Base-by-base conservation (phyloP, 495 filamentous ascomycete genomes). In the Saxophila tyrrhenica region DNA sequence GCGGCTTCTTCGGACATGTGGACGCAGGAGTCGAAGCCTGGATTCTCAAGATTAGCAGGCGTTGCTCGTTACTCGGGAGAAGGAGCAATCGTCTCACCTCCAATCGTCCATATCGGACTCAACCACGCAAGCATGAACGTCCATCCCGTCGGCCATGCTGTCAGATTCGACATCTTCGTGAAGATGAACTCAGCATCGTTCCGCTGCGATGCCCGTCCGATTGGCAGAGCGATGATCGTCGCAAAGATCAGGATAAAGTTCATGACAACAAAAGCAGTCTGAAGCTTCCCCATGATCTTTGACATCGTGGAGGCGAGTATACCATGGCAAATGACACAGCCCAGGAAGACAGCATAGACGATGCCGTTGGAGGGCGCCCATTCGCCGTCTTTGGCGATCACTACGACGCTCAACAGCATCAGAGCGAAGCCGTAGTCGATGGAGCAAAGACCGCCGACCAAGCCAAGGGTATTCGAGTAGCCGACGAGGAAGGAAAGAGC, bases 381-480 rank as follows among this genome's bases (percentile, higher is more conserved):
- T 25, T 73, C 71, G 48, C 81, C 83, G 59, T 86, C 81, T 19
- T 77, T 74, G 17, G 79, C 72, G 42, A 86, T 75, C 32, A 81
- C 82, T 48, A 84, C 72, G 49, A 70, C 57, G 32, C 61, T 70
- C 57, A 72, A 29, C 25, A 70, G 64, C 67, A 70, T 70, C 15
- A 70, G 57, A 11, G 65, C 54, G 56, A 67, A 66, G 47, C 67
- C 65, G 54, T 70, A 70, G 52, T 70, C 67, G 48, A 70, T 70
- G 17, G 70, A 72, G 58, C 71, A 71, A 48, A 75, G 64, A 11
- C 82, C 83, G 24, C 80, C 81, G 25, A 85, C 72, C 10, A 85
- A 64, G 0, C 82, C 83, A 20, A 86, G 67, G 1, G 77, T 86
- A 59, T 86, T 86, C 65, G 79, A 83, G 59, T 85, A 86, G 19